Conservation (phyloP, 2,329 filamentous ascomycete genomes). For the Plectosphaerella sp. region DNA sequence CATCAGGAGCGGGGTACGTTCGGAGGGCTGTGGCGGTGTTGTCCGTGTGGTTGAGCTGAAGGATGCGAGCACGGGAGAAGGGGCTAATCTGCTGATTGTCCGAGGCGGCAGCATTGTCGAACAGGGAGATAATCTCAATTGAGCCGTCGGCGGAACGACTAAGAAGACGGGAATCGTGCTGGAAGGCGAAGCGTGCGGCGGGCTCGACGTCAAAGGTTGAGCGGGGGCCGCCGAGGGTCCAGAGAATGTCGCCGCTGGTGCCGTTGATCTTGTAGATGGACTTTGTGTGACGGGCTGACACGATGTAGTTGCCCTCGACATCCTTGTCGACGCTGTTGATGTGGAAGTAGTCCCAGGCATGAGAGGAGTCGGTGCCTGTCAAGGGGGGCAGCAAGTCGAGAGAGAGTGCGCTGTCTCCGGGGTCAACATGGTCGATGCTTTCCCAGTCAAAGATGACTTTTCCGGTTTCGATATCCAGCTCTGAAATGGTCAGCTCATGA, state of each 20-base stretch:
- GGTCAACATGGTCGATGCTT: conserved; percentile 20
- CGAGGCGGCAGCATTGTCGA: conserved; percentile 43
- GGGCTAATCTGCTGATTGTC: background rate
- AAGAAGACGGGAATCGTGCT: conserved; percentile 45
- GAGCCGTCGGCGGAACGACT: conserved; percentile 24
- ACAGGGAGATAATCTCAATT: conserved; percentile 45
- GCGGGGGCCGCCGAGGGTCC: conserved; percentile 46
- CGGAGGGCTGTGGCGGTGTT: conserved; percentile 1
- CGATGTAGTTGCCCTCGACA: conserved; percentile 20
- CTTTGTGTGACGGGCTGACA: conserved; percentile 24
- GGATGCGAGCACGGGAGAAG: background rate
- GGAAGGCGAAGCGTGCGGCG: conserved; percentile 36
- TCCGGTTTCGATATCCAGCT: conserved; percentile 46
- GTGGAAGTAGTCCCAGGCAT: conserved; percentile 33
- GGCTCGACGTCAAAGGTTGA: conserved; percentile 33
- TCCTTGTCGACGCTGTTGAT: conserved; percentile 33
- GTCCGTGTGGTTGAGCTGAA: background rate
- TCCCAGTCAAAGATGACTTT: conserved; percentile 43
- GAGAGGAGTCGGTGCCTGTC: conserved; percentile 18
- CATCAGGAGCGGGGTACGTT: conserved; percentile 31
- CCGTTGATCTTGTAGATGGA: conserved; percentile 42
- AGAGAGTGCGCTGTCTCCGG: background rate
- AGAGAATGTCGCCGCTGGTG: conserved; percentile 41
- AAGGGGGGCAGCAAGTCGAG: conserved; percentile 11
- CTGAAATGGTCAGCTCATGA: conserved; percentile 13